Conservation (phyloP, 176 grass and related monocot genomes). For the Neostapfia colusana region DNA sequence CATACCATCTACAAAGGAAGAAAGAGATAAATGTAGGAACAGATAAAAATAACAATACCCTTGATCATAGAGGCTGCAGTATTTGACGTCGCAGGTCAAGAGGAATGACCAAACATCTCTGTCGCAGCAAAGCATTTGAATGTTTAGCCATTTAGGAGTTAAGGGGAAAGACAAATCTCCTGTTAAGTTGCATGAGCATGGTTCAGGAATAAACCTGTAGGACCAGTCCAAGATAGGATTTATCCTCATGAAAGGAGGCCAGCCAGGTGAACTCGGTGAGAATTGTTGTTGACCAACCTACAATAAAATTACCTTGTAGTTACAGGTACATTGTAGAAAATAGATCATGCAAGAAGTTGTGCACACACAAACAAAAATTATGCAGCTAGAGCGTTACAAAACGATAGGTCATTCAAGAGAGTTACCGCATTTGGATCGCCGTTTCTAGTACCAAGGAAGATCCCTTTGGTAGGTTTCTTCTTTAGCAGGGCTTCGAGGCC, state of each 20-base stretch:
- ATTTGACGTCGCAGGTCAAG: constrained; percentile 62
- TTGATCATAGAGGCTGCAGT: constrained; percentile 74
- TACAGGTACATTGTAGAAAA: too few species aligned
- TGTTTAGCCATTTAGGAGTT: not conserved
- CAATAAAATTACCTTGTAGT: too few species aligned
- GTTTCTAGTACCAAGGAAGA: constrained; percentile 76
- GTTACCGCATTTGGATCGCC: constrained; percentile 58
- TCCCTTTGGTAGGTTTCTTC: constrained; percentile 62
- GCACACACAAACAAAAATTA: not conserved
- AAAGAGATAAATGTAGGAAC: not conserved
- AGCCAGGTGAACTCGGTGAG: constrained; percentile 59
- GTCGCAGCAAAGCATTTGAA: constrained; percentile 21
- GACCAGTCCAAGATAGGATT: constrained; percentile 78
- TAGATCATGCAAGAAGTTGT: too few species aligned
- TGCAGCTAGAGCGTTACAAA: not conserved
- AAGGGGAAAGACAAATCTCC: not conserved
- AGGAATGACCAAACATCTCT: constrained; percentile 76
- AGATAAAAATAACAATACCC: constrained; percentile 29
- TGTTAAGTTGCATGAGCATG: not conserved
- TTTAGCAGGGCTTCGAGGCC: constrained; percentile 50
- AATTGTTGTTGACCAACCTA: constrained; percentile 68
- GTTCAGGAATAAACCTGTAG: constrained; percentile 45
- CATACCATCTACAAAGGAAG: too few species aligned
- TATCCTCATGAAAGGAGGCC: constrained; percentile 79
- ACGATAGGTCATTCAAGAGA: not conserved